Base-by-base conservation (phyloP, 2,329 filamentous ascomycete genomes). In the Sphaerostilbella broomeana region DNA sequence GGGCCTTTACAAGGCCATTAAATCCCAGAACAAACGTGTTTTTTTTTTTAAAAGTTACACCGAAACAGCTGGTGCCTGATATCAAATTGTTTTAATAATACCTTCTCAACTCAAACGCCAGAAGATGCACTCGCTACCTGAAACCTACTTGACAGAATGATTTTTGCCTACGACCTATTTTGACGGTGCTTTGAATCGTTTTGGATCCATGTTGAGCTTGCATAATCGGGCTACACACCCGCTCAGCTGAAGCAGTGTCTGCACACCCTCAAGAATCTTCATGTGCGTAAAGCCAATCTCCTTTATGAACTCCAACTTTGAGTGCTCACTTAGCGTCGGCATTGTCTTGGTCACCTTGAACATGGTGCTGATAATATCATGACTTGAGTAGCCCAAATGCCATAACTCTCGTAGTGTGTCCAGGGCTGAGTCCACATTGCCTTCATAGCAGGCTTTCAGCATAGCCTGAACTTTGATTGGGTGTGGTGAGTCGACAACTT, bases 271-370 rank as follows among this genome's bases (percentile, higher is more conserved):
- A n/a, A 98, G 69, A 40, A 98, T 90, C 61, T 94, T 89, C 92
- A 98, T 98, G 59, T 98, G 92, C 3, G 92, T 94, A 63, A 97
- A 97, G 38, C 92, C 92, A 62, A 98, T 98, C 66, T 95, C 92
- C 67, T 88, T 90, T 67, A 97, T 94, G 53, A 97, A 98, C 59
- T 97, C 90, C 46, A 98, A 71, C 68, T 95, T 95, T 12, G 88
- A 81, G 62, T 97, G 88, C 65, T 98, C 92, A 50, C 87, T 92
- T 41, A 98, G 68, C 2, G 84, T 87, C 2, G 86, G 85, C 44
- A 97, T 88, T 2, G 88, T 94, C 70, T 97, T 98, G 31, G 92
- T 97, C 44, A 98, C 92, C 56, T 84, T 82, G 72, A 98, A 97
- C 92, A 98, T 98, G 46, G 90, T 98, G 65, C 85, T 94, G 62